Evolutionary conservation across 768 basidiomycete species (phyloP).

Genomic region (Amanita phalloides): DNA sequence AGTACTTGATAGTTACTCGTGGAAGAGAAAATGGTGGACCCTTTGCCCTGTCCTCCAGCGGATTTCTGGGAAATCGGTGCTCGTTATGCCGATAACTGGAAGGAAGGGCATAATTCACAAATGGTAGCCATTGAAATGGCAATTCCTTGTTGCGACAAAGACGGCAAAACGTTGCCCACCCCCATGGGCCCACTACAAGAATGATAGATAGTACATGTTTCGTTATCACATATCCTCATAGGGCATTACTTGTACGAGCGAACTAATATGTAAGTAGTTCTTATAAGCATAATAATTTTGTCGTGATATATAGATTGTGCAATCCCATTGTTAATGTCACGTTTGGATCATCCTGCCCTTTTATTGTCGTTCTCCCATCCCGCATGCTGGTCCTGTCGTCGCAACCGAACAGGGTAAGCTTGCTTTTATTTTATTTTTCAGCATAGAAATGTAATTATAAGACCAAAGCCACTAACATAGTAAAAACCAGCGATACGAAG

Average conservation of each 20-base stretch:
- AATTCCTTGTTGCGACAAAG: conserved; percentile 4
- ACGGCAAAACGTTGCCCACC: not conserved
- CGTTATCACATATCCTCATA: not conserved
- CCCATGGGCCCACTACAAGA: conserved; percentile 14
- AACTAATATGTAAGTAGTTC: not conserved
- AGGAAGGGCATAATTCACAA: not conserved
- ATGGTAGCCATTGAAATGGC: not conserved
- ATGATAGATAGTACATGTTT: not conserved
- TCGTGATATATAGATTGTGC: not conserved
- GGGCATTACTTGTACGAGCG: not conserved
- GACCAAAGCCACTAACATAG: too few species aligned
- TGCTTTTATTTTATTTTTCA: too few species aligned
- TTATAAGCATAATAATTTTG: not conserved
- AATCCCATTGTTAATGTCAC: too few species aligned
- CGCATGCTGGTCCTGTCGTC: too few species aligned
- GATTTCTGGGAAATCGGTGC: conserved; percentile 5
- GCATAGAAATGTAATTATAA: too few species aligned
- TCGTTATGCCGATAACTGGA: conserved; percentile 3
- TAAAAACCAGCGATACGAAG: too few species aligned
- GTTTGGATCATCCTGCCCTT: too few species aligned
- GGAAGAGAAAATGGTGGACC: conserved; percentile 1
- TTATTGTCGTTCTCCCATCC: too few species aligned
- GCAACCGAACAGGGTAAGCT: too few species aligned
- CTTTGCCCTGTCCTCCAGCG: not conserved
- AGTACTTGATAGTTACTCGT: conserved; percentile 3